These are phyloP conservation scores for Thermothielavioides terrestris DNA, from an alignment of 495 filamentous ascomycete species.

Conservation along the genomic window DNA sequence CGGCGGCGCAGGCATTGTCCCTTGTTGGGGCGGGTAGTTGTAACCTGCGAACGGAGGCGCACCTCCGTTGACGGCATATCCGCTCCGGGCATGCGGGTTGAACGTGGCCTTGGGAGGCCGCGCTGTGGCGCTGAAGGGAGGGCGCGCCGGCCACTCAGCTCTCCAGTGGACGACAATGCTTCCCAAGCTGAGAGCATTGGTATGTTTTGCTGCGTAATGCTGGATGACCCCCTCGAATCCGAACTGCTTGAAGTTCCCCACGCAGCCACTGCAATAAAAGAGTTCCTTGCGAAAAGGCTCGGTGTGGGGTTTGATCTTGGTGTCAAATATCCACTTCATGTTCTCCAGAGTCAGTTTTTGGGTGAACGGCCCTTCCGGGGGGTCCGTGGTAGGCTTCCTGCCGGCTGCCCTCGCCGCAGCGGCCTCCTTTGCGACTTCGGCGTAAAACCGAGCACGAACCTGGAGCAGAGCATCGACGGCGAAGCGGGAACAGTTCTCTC, in stretches of 20 bases:
- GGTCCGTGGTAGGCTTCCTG: constrained; percentile 31
- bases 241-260: constrained; percentile 52
- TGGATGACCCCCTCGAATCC: constrained; percentile 71
- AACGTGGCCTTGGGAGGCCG: constrained; percentile 24
- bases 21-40: constrained; percentile 23
- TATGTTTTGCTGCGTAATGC: constrained; percentile 75
- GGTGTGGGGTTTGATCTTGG: constrained; percentile 59
- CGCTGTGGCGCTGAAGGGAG: constrained; percentile 57
- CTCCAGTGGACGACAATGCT: constrained; percentile 67
- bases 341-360: constrained; percentile 64
- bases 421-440: constrained; percentile 45
- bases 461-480: constrained; percentile 56
- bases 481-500: constrained; percentile 53
- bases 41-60: constrained; percentile 18
- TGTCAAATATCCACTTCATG: constrained; percentile 78
- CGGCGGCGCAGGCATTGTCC: constrained; percentile 10
- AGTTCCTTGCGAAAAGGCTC: constrained; percentile 55
- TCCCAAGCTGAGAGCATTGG: constrained; percentile 54
- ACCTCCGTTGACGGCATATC: not conserved
- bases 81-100: not conserved
- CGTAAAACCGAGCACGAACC: constrained; percentile 54
- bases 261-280: constrained; percentile 65
- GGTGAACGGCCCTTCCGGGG: constrained; percentile 45
- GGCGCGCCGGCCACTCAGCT: constrained; percentile 66
- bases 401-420: constrained; percentile 36